Base-by-base conservation (phyloP, 73 alveolate genomes). In the Paramecium sonneborni region DNA sequence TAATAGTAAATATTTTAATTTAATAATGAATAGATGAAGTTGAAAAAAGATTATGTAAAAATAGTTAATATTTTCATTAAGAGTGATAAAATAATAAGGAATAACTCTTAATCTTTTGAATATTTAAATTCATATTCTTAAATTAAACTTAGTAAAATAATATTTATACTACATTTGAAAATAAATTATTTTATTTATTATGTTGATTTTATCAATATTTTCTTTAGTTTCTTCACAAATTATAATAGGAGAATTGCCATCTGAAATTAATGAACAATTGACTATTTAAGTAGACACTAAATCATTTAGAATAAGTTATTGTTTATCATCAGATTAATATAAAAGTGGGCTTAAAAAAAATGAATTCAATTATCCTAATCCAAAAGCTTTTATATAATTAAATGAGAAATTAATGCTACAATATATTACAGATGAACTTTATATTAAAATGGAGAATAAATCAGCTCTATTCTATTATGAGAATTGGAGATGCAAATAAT, bases 341-440 rank as follows among this genome's bases (percentile, higher is more conserved):
- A 26, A 32, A 6, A 62, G 24, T 30, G 84, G 84, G 24, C 39
- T 62, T 62, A 34, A 34, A 21, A 72, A 32, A 12, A 72, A 20
- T 72, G 58, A 72, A 72, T 72, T 72, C 86, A 72, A 72, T 38
- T 72, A 72, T 38, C 86, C 86, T 34, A 37, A 72, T 72, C 35
- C 57, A 12, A 28, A 72, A 72, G 20, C 38, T 1, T 72, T 72
- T 10, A 34, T 30, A 4, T 8, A 32, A 35, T 72, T 72, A 37
- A 72, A 72, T 72, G 8, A 72, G 24, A 28, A 72, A 72, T 38
- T 72, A 72, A 18, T 72, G n/a, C 57, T 21, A n/a, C 20, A 35
- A 38, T 38, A 35, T 72, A 72, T 72, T 15, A 72, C 55, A 72
- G 35, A 14, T 28, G 55, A 30, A 72, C 8, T 72, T 72, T 62